These are phyloP conservation scores for Erigeron canadensis DNA, from an alignment of 129 eudicot genomes.

Conservation along the genomic window DNA sequence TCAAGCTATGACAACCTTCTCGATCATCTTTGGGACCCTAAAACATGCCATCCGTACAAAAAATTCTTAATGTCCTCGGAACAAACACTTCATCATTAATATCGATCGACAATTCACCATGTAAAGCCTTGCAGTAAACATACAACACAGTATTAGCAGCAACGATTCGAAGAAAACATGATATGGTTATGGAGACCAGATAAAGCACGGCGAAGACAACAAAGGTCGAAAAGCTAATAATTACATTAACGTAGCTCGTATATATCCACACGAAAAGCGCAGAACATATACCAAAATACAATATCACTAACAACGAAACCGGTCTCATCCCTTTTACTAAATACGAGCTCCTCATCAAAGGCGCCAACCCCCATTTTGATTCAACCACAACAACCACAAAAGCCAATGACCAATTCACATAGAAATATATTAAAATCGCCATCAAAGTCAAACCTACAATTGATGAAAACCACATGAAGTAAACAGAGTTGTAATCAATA, in stretches of 20 bases:
- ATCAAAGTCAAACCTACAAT: conserved; percentile 11
- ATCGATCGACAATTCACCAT: conserved; percentile 45
- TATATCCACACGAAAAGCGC: conserved; percentile 36
- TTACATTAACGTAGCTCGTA: no score
- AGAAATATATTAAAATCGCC: conserved; percentile 27
- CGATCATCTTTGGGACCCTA: no score
- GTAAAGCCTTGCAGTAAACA: conserved; percentile 76
- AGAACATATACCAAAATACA: no score
- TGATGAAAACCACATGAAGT: conserved; percentile 5
- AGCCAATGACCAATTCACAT: conserved; percentile 50
- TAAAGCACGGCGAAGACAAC: no score
- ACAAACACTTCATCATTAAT: no score
- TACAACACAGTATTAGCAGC: conserved; percentile 56
- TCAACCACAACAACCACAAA: conserved; percentile 54
- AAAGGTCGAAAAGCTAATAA: no score
- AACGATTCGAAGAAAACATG: conserved; percentile 46
- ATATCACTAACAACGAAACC: conserved; percentile 25
- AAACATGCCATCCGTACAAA: no score
- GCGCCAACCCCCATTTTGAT: conserved; percentile 59
- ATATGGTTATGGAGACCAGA: conserved; percentile 23
- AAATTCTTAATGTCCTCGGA: no score
- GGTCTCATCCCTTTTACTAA: conserved; percentile 51
- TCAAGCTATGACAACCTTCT: no score
- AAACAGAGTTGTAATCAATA: conserved; percentile 31
- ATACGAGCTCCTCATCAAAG: conserved; percentile 50